Base-by-base conservation (phyloP, 2,329 filamentous ascomycete genomes). In the Fonsecaea pugnacius region DNA sequence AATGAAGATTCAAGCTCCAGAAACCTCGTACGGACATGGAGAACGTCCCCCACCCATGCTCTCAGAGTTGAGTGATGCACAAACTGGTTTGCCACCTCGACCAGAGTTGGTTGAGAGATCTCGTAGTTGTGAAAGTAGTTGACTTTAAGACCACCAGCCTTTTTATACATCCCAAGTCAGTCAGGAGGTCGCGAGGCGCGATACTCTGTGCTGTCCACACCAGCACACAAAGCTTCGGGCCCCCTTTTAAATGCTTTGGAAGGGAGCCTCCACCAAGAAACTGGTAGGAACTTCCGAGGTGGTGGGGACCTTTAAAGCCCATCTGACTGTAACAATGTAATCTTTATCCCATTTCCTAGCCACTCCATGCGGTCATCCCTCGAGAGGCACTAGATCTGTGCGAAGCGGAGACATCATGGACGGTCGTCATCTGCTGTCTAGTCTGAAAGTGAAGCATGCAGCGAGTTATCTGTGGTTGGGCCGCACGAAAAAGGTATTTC, bases 1-100 rank as follows among this genome's bases (percentile, higher is more conserved):
- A 80, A 82, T 3, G 75, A 74, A 67, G 85, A 78, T 60, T 89
- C 84, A 7, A 82, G 77, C 68, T 88, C 82, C 9, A 86, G 84
- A 68, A 83, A 85, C 0, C 89, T 89, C 1, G 84, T 86, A 16
- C 89, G 82, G 21, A 91, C 73, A 52, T 91, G 79, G 10, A 91
- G 79, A 58, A 91, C 84, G 65, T 91, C 88, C 88, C 89, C 1
- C n/a, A 2, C 40, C 40, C n/a, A 21, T 3, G 18, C 40, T 24
- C 40, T 46, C 40, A 12, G 40, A n/a, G 5, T 46, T 46, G 6
- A 46, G 40, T 21, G 24, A 32, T 30, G 21, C 32, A n/a, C 14
- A 90, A 86, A 36, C 82, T 77, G 35, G 77, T 77, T 77, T 0
- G 86, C 89, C 36, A 86, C 85, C 7, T 81, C 79, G 60, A 84